Evolutionary conservation across 129 eudicot species (phyloP).

Genomic region (Chrysanthemum seticuspe): DNA sequence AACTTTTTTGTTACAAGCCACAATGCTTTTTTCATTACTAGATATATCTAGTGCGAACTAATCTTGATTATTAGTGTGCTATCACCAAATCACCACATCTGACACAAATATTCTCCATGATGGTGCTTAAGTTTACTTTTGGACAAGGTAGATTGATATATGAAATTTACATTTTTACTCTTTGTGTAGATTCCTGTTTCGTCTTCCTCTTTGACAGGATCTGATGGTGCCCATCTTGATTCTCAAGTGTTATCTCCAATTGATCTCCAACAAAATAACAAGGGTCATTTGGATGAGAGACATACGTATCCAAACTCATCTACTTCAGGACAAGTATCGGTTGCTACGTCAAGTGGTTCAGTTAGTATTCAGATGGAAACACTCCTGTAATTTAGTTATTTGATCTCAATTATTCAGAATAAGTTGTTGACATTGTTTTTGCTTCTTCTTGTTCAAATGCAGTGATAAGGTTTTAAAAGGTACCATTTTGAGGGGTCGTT

Average conservation of each 20-base stretch:
- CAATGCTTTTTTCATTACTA: too few species aligned
- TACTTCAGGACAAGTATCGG: constrained; percentile 29
- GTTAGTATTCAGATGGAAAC: too few species aligned
- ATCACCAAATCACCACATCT: constrained; percentile 3
- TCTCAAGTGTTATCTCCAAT: constrained; percentile 43
- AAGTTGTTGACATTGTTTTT: too few species aligned
- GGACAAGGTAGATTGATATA: too few species aligned
- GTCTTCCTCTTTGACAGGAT: constrained; percentile 38
- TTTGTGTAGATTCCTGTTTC: constrained; percentile 31
- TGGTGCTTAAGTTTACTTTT: too few species aligned
- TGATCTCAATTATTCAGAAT: too few species aligned
- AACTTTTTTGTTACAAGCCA: too few species aligned
- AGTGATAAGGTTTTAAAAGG: too few species aligned
- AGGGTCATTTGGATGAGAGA: constrained; percentile 17
- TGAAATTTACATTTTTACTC: background rate
- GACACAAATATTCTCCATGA: constrained; percentile 1
- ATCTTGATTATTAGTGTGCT: background rate
- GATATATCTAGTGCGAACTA: background rate
- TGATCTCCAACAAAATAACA: constrained; percentile 39
- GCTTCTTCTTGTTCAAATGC: too few species aligned
- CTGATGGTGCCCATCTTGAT: constrained; percentile 32
- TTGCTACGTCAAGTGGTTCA: constrained; percentile 5
- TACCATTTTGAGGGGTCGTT: too few species aligned
- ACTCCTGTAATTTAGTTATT: too few species aligned
- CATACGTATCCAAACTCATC: constrained; percentile 39